Base-by-base conservation (phyloP, 1,139 yeast genomes). In the Pichia sp. region DNA sequence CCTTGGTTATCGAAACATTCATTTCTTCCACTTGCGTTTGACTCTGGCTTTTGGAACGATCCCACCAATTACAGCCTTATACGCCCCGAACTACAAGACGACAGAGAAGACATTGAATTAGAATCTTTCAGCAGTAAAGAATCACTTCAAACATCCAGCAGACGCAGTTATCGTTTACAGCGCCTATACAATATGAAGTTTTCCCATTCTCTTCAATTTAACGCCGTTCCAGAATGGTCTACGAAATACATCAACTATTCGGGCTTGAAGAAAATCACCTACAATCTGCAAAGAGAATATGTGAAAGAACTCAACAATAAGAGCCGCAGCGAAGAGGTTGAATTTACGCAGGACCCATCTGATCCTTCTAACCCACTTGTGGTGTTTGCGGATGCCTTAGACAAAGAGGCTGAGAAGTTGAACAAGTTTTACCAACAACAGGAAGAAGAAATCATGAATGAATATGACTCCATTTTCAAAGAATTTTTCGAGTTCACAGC, bases 191-290 rank as follows among this genome's bases (percentile, higher is more conserved):
- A 25, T 16, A 81, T 81, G 91, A 81, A 81, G 66, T 81, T 81
- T 56, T 70, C 81, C 34, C 83, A 78, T 48, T 76, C 86, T 26
- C 64, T 81, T 39, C 83, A 79, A 58, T 78, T 81, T 59, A 81
- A 81, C 56, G 83, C 85, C 17, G 88, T 81, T 24, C 88, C 91
- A 5, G 91, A 81, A 52, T 81, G 91, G 88, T 69, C 78, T 35
- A 75, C 80, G 38, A 60, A 68, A 43, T 81, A 81, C 52, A 65
- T 81, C 43, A 77, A 77, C 53, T 80, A 80, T 55, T 74, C 80
- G 5, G 66, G 70, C 9, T 64, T 81, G 32, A 81, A 81, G 52
- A 77, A 76, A 54, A 63, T 68, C 18, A 72, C 79, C 29, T 80
- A 79, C 52, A 48, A 56, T 19, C 55, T 69, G 22, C 74, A 71